These are phyloP conservation scores for Phellinidium pouzarii DNA, from an alignment of 1,284 basidiomycete genomes.

Conservation along the genomic window DNA sequence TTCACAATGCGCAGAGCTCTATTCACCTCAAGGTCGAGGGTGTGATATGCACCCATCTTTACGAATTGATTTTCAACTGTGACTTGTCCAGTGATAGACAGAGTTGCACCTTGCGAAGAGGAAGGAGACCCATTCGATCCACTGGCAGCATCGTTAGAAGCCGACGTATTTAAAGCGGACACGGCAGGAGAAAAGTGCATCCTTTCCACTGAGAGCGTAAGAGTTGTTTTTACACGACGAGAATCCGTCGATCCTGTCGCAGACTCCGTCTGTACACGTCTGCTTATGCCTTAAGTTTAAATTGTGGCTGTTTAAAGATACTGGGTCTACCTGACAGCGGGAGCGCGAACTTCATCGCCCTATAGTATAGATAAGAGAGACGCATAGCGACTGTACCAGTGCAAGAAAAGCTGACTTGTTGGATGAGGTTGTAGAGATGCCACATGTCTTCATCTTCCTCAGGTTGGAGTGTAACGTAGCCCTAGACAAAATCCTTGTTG, in stretches of 20 bases:
- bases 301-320: constrained; percentile 5
- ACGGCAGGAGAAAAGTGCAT: constrained; percentile 26
- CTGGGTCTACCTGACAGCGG: constrained; percentile 67
- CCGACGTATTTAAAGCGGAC: constrained; percentile 59
- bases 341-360: constrained; percentile 86
- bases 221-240: constrained; percentile 77
- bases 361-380: constrained; percentile 23
- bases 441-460: constrained; percentile 99
- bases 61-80: constrained; percentile 90
- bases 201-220: constrained; percentile 76
- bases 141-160: constrained; percentile 32
- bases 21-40: constrained; percentile 89
- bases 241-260: constrained; percentile 93
- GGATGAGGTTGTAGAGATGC: constrained; percentile 98
- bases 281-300: constrained; percentile 24
- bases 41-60: constrained; percentile 93
- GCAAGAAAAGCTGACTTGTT: constrained; percentile 34
- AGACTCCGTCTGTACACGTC: constrained; percentile 74
- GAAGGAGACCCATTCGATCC: constrained; percentile 35
- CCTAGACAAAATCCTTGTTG: constrained; percentile 39
- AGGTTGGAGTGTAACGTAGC: constrained; percentile 84
- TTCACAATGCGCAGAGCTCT: constrained; percentile 93
- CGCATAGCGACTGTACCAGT: constrained; percentile 8
- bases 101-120: constrained; percentile 46
- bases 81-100: constrained; percentile 88